Conservation (phyloP, 805 yeast genomes). For the Metschnikowia colocasiae region DNA sequence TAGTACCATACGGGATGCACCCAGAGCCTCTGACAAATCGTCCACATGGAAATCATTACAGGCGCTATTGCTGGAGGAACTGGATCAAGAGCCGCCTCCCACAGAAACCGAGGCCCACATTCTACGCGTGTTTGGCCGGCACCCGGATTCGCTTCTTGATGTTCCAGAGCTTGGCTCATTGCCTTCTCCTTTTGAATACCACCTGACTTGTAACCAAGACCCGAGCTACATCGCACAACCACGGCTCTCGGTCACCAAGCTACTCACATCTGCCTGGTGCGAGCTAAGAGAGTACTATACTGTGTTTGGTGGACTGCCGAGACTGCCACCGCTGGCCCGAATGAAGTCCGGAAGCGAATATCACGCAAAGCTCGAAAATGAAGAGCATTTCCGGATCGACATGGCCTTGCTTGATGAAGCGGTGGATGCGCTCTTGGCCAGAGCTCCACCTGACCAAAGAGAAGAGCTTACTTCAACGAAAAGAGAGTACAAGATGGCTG, state of each 20-base stretch:
- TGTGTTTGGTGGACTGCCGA: slow-evolving; percentile 42
- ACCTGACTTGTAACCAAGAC: slow-evolving; percentile 11
- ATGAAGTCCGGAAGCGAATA: slow-evolving; percentile 44
- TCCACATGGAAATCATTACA: slow-evolving; percentile 16
- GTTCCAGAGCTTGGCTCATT: slow-evolving; percentile 6
- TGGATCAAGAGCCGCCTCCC: slow-evolving; percentile 10
- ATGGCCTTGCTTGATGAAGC: slow-evolving; percentile 18
- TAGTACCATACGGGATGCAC: neutral
- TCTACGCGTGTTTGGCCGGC: slow-evolving; percentile 10
- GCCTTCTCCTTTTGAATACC: slow-evolving; percentile 15
- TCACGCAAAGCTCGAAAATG: slow-evolving; percentile 14
- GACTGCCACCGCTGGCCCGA: slow-evolving; percentile 23
- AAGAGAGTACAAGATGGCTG: slow-evolving; percentile 22
- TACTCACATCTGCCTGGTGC: slow-evolving; percentile 64
- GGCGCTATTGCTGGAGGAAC: slow-evolving; percentile 9
- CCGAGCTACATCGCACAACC: slow-evolving; percentile 14
- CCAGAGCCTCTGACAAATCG: slow-evolving; percentile 8
- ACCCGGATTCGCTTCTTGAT: slow-evolving; percentile 9
- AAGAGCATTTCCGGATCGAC: slow-evolving; percentile 48
- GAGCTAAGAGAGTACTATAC: slow-evolving; percentile 56
- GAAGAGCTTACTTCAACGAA: slow-evolving; percentile 14
- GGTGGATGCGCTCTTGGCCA: slow-evolving; percentile 11
- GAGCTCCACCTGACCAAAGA: slow-evolving; percentile 8
- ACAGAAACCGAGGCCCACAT: slow-evolving; percentile 11
- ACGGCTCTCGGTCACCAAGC: slow-evolving; percentile 56